Evolutionary conservation across 2,329 filamentous ascomycete genomes (phyloP), one percentile per base, ranked within the genome.

Genomic region (Fusarium pseudograminearum): DNA sequence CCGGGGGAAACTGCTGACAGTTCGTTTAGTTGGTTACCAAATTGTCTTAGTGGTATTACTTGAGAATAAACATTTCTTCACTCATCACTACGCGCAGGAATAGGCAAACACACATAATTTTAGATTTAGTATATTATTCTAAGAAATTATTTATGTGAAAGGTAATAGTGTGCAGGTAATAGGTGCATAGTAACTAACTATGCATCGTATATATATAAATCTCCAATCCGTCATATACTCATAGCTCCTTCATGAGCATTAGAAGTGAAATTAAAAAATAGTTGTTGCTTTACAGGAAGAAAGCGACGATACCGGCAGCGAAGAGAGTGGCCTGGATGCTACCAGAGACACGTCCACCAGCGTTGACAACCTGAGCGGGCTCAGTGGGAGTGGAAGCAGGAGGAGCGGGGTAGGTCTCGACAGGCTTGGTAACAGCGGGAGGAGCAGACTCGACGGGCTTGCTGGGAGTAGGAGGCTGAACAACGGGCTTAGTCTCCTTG

Each of bases 301-400:
- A 65, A 24, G 65, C 66, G 34, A 68, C 60, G 31, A 65, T 60
- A 44, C 65, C 65, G 31, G 55, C 66, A 6, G 24, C 61, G 22
- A 68, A 50, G 52, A 65, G 33, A 42, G 51, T 51, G 14, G 61
- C 57, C 22, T 51, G 31, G 51, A 60, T 9, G 47, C 55, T 57
- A 28, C 65, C 51, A 14, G 47, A 46, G 38, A 69, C 51, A 53
- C 55, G 65, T 50, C 60, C 66, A 41, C 65, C 66, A 44, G 65
- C 51, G 41, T 50, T 66, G 36, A 69, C 40, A 55, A 55, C 41
- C 31, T 55, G 11, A 18, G 14, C 30, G 16, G 52, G 52, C 38
- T 36, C 18, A 9, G 48, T 42, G 5, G 57, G 36, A 22, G 62
- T 61, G 36, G n/a, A 11, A 26, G 24, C 52, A 22, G 62, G 50